Base-by-base conservation (phyloP, 2,329 filamentous ascomycete species). In the Leptodontidium sp. region DNA sequence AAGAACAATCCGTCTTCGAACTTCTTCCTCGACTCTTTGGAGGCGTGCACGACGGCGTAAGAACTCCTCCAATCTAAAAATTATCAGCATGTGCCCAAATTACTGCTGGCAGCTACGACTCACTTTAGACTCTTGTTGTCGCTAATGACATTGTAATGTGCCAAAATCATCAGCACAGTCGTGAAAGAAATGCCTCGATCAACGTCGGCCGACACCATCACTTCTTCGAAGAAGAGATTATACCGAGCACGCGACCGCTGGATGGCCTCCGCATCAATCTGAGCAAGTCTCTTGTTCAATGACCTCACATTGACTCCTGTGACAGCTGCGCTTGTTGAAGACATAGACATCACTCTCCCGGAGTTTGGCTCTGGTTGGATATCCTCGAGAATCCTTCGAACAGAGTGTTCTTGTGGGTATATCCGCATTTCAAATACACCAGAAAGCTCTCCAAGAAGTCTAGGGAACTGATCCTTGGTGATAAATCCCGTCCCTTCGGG, bases 71-170 rank as follows among this genome's bases (percentile, higher is more conserved):
- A 99, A 87, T 70, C 93, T 93, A 49, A 29, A 55, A 45, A 66
- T 68, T 76, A 24, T 83, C 77, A 80, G 76, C 63, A 35, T 26
- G 5, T n/a, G 12, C 32, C 47, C 17, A 50, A 11, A 9, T 21
- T 50, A n/a, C 15, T 17, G 17, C 3, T 9, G 17, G 24, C 57
- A 47, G 29, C 55, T 49, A 15, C 2, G 15, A 80, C 83, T 78
- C 82, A 92, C 90, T 87, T 91, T 77, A 99, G 83, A 80, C 94
- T 97, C 85, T 98, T 98, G 83, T 91, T 98, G 80, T 99, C 96
- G 74, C 91, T 97, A 79, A 99, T 99, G 77, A 99, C 94, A 77
- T 98, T 99, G 85, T 99, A 97, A 80, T 99, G 96, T 43, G 97
- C 95, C 67, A 99, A 85, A 70, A 97, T 97, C 91, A 99, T 96